Percentiles rank a stretch among this genome's conserved stretches.
These are phyloP conservation scores for Seiridium unicorne DNA, from an alignment of 2,329 filamentous ascomycete species.

Conservation along the genomic window DNA sequence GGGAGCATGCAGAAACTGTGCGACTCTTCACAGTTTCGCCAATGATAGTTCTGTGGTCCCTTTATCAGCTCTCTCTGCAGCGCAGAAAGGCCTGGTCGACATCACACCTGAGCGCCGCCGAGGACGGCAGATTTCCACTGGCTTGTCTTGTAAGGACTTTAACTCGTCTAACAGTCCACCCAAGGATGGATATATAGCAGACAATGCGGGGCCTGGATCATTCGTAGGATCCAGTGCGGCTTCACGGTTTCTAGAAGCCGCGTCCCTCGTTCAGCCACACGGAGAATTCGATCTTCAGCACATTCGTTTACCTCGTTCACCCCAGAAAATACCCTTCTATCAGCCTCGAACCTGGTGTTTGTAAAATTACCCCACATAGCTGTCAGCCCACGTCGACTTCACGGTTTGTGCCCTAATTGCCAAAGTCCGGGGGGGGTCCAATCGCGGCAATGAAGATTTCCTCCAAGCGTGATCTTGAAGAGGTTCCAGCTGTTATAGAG, in stretches of 20 bases:
- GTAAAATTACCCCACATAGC: background rate
- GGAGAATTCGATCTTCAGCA: slow-evolving; percentile 15
- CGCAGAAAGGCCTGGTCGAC: background rate
- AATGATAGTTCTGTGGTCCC: background rate
- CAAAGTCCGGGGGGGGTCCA: no score
- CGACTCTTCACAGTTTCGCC: slow-evolving; percentile 18
- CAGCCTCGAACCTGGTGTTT: background rate
- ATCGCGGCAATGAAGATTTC: no score
- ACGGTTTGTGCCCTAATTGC: no score
- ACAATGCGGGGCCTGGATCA: no score
- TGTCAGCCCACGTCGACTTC: no score
- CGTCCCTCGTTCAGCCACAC: slow-evolving; percentile 11
- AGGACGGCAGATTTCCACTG: no score
- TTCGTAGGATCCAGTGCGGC: no score
- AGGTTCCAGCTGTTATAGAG: background rate
- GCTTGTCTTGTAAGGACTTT: no score
- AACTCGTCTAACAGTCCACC: no score
- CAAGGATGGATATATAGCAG: no score
- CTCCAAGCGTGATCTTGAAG: no score
- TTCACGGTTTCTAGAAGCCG: background rate
- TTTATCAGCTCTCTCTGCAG: background rate
- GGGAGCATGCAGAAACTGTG: slow-evolving; percentile 26
- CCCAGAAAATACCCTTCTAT: slow-evolving; percentile 11
- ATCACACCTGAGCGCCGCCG: no score
- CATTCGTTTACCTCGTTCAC: slow-evolving; percentile 18